phyloP scores from a whole-genome alignment of 495 filamentous ascomycete genomes.

The Cenococcum geophilum region DNA sequence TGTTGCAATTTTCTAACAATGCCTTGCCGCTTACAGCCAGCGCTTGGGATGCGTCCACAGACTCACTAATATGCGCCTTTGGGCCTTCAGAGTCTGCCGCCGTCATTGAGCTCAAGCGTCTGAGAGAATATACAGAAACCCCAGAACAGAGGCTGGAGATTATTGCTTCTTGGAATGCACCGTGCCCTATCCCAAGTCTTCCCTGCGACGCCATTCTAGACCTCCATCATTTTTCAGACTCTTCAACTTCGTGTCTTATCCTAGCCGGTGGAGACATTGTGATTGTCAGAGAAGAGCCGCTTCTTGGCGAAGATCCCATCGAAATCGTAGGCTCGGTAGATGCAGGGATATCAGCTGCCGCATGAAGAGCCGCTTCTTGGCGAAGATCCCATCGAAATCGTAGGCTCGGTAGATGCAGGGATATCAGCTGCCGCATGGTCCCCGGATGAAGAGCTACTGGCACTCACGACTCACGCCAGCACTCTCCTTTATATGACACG shows the following conservation, averaged over 20 bases:
- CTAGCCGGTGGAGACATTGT: slow-evolving; percentile 89
- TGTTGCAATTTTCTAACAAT: slow-evolving; percentile 24
- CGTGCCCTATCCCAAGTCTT: slow-evolving; percentile 62
- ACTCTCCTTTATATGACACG: slow-evolving; percentile 91
- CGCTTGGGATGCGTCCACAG: slow-evolving; percentile 34
- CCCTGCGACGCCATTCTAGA: slow-evolving; percentile 62
- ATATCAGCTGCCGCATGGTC: slow-evolving; percentile 90
- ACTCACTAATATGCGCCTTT: slow-evolving; percentile 36
- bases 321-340: slow-evolving; percentile 93
- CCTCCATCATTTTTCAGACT: slow-evolving; percentile 81
- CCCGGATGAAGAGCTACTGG: slow-evolving; percentile 85
- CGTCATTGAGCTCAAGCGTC: slow-evolving; percentile 35
- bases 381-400: slow-evolving; percentile 80
- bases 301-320: slow-evolving; percentile 65
- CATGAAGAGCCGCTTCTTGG: slow-evolving; percentile 63
- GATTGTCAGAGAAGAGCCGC: slow-evolving; percentile 68
- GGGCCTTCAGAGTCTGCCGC: slow-evolving; percentile 33
- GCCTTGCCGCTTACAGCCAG: slow-evolving; percentile 32
- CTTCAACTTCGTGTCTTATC: slow-evolving; percentile 66
- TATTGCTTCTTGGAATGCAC: slow-evolving; percentile 84
- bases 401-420: slow-evolving; percentile 86
- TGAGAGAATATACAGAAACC: slow-evolving; percentile 16
- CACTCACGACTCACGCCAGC: slow-evolving; percentile 68
- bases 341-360: slow-evolving; percentile 79
- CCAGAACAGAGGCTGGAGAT: slow-evolving; percentile 13